Base-by-base conservation (phyloP, 2,329 filamentous ascomycete genomes). In the Fusarium sp. region DNA sequence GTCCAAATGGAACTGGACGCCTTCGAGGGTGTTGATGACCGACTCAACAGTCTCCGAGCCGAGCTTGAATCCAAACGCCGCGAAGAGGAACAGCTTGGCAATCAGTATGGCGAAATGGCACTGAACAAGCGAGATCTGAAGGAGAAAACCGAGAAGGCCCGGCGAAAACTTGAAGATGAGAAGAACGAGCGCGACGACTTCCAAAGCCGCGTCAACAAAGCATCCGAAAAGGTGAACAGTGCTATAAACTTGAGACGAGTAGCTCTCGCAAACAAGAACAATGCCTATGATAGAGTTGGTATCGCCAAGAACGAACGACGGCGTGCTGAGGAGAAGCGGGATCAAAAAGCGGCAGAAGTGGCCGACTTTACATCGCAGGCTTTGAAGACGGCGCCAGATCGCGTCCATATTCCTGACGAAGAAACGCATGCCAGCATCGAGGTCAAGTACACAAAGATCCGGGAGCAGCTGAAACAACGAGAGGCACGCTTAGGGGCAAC, bases 1-100 rank as follows among this genome's bases (percentile, higher is more conserved):
- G 74, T 56, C 68, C 83, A 42, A 69, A 84, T 86, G 49, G 84
- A 86, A 39, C 80, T 96, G 35, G 87, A 92, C 60, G 81, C 78
- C 23, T 84, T 85, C 42, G 84, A 90, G 57, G 88, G 89, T 4
- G 85, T 87, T 50, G 91, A 92, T 70, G 88, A 85, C 44, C 82
- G 82, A 48, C 77, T 94, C 1, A 82, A 87, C 41, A 77, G 77
- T 11, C 77, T 92, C 2, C 83, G 83, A 50, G 74, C 78, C 14
- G 79, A 85, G 43, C 80, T 96, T 1, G 73, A 78, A 45, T 82
- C 86, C 4, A 75, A 79, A 52, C 84, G 87, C 8, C 72, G 73
- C 3, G 73, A 81, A 59, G 74, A 76, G 11, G 76, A 81, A 2
- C 79, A 82, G 43, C 78, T 83, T 23, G 82, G 87, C 71, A 70